phyloP scores from a whole-genome alignment of 371 early-diverging fungal genomes.

The Mucor indicus region DNA sequence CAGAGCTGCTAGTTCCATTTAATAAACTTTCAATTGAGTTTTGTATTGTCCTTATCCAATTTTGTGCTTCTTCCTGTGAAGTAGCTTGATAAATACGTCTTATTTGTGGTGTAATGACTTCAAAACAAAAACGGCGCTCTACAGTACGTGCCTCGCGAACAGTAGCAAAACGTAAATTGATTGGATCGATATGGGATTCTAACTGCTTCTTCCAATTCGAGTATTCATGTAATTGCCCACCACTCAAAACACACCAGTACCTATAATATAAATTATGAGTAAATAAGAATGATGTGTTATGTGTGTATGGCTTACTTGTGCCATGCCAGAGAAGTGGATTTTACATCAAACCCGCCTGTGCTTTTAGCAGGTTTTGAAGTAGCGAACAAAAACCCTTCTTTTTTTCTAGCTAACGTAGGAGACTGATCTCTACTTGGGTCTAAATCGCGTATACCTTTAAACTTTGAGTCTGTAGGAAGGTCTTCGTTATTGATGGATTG shows the following conservation, averaged over 20 bases:
- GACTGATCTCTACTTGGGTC: constrained; percentile 26
- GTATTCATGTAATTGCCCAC: constrained; percentile 72
- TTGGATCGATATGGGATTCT: constrained; percentile 63
- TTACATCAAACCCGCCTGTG: constrained; percentile 6
- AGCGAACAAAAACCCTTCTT: constrained; percentile 68
- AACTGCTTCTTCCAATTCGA: constrained; percentile 68
- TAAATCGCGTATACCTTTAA: constrained; percentile 67
- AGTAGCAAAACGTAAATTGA: constrained; percentile 70
- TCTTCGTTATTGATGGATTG: too few relatives aligned
- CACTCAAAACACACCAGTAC: constrained; percentile 74
- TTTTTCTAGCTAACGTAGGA: constrained; percentile 37
- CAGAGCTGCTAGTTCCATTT: constrained; percentile 54
- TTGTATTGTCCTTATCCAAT: constrained; percentile 68
- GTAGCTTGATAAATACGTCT: constrained; percentile 74
- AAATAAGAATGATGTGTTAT: not conserved
- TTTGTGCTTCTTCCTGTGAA: constrained; percentile 62
- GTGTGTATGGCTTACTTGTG: constrained; percentile 12
- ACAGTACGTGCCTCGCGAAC: constrained; percentile 73
- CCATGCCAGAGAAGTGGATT: constrained; percentile 14
- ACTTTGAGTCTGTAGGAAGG: constrained; percentile 25
- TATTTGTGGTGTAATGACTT: constrained; percentile 65
- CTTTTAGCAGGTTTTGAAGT: constrained; percentile 44
- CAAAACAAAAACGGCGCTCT: constrained; percentile 77
- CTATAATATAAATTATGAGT: constrained; percentile 15
- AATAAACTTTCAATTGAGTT: constrained; percentile 69